Percentiles rank a stretch among this genome's conserved stretches.
Conservation (phyloP, 2,329 filamentous ascomycete species). For the Aspergillus tamarii region DNA sequence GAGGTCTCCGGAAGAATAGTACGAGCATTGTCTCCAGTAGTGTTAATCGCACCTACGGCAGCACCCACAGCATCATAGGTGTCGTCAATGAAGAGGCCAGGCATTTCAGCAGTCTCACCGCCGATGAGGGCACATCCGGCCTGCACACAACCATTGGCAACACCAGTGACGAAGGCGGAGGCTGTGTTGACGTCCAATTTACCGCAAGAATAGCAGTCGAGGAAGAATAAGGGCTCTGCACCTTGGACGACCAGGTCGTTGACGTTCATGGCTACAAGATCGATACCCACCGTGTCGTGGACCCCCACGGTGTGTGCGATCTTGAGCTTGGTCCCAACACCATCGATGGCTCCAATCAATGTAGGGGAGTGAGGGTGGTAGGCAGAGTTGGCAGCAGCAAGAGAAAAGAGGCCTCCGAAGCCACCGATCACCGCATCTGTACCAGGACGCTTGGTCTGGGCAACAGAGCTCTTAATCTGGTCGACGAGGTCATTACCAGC, state of each 20-base stretch:
- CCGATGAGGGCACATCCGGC: constrained; percentile 91
- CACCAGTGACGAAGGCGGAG: constrained; percentile 85
- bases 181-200: constrained; percentile 78
- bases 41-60: constrained; percentile 79
- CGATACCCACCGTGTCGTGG: constrained; percentile 93
- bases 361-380: constrained; percentile 77
- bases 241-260: constrained; percentile 97
- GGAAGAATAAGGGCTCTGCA: constrained; percentile 91
- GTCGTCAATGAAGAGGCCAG: constrained; percentile 83
- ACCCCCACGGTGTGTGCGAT: constrained; percentile 88
- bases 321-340: constrained; percentile 95
- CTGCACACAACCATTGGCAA: constrained; percentile 82
- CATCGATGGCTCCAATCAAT: constrained; percentile 92
- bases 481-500: constrained; percentile 91
- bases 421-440: constrained; percentile 93
- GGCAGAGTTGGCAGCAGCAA: constrained; percentile 67
- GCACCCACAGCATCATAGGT: constrained; percentile 94
- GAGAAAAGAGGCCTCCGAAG: constrained; percentile 85
- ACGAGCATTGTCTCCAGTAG: constrained; percentile 53
- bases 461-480: constrained; percentile 88
- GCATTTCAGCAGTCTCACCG: constrained; percentile 98
- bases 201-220: constrained; percentile 97
- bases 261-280: constrained; percentile 98
- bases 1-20: constrained; percentile 74
- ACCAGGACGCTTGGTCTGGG: constrained; percentile 79